Conservation (phyloP, 83 land plant species). For the Isoetes engelmannii region DNA sequence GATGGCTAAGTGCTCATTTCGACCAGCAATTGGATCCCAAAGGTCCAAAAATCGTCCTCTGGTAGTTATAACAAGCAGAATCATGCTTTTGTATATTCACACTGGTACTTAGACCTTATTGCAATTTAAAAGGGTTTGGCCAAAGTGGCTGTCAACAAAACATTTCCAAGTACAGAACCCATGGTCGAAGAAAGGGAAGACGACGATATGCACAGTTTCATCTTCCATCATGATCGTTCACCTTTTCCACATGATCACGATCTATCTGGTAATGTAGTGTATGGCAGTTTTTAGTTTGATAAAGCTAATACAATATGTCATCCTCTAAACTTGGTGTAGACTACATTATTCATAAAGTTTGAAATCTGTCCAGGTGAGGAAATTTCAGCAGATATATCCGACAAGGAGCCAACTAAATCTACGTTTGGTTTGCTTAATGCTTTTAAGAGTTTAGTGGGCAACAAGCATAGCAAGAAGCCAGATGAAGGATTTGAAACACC, state of each 20-base stretch:
- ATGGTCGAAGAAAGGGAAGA: conserved; percentile 24
- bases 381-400: too few species aligned
- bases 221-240: conserved; percentile 23
- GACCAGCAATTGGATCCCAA: conserved; percentile 12
- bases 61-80: background rate
- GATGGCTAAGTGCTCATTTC: conserved; percentile 9
- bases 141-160: background rate
- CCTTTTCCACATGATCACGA: background rate
- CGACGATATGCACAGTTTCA: conserved; percentile 31
- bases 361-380: too few species aligned
- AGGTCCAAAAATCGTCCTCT: conserved; percentile 6
- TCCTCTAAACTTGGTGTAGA: too few species aligned
- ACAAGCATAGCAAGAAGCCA: too few species aligned
- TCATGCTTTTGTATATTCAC: background rate
- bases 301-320: too few species aligned
- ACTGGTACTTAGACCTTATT: background rate
- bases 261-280: too few species aligned
- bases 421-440: too few species aligned
- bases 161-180: conserved; percentile 6
- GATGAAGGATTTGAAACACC: too few species aligned
- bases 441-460: too few species aligned
- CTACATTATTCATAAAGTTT: too few species aligned
- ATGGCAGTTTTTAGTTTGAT: too few species aligned
- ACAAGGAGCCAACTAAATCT: too few species aligned
- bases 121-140: conserved; percentile 1